Percentiles rank a stretch among this genome's conserved stretches.
phyloP scores from a whole-genome alignment of 1,284 basidiomycete genomes.

The Ustilago sp. region DNA sequence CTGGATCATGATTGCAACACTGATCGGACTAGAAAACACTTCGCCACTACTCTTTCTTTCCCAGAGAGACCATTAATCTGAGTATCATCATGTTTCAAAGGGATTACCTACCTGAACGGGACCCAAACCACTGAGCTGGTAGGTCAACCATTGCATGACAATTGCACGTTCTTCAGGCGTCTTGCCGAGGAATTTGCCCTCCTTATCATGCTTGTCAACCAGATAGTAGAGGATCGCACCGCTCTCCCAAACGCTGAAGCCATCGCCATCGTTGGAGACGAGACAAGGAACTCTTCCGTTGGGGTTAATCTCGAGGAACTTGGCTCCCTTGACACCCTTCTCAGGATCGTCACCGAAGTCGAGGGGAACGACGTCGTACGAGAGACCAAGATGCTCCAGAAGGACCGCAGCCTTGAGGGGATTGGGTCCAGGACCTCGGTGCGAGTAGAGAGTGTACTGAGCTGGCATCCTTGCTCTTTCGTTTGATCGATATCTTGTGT shows the following conservation, averaged over 20 bases:
- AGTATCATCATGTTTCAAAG: background rate
- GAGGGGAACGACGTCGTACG: constrained; percentile 56
- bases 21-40: too few species aligned
- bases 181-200: constrained; percentile 47
- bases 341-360: constrained; percentile 59
- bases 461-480: constrained; percentile 19
- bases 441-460: constrained; percentile 63
- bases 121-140: constrained; percentile 57
- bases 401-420: constrained; percentile 61
- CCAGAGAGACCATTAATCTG: too few species aligned
- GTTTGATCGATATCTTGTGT: background rate
- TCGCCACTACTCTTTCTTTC: too few species aligned
- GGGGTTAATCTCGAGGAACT: constrained; percentile 58
- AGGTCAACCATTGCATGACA: constrained; percentile 56
- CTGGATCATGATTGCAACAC: too few species aligned
- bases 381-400: constrained; percentile 60
- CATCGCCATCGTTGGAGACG: constrained; percentile 59
- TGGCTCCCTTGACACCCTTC: constrained; percentile 61
- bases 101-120: constrained; percentile 36
- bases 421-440: constrained; percentile 60
- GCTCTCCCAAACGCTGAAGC: constrained; percentile 58
- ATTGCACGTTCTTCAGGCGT: constrained; percentile 48
- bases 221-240: constrained; percentile 63
- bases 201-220: constrained; percentile 59
- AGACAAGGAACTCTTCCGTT: constrained; percentile 63